These are phyloP conservation scores for Trichophaea hybrida DNA, from an alignment of 2,329 filamentous ascomycete genomes.

Conservation along the genomic window DNA sequence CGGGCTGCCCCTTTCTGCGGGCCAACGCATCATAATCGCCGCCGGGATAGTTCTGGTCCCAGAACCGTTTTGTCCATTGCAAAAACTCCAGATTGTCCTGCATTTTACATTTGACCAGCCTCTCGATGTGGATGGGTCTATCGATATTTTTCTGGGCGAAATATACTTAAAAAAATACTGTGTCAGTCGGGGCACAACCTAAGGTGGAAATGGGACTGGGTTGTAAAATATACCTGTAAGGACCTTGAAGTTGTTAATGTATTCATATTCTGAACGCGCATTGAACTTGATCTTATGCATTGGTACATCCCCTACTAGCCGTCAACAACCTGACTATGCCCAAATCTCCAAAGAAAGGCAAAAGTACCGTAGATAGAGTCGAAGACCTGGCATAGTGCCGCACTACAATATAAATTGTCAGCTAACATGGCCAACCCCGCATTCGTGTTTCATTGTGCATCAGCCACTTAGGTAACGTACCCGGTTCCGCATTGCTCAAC, in stretches of 20 bases:
- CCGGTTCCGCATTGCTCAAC: conserved; percentile 98
- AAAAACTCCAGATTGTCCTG: conserved; percentile 99
- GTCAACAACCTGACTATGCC: background rate
- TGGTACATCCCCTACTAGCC: conserved; percentile 56
- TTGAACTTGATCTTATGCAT: conserved; percentile 98
- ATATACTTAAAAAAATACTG: conserved; percentile 28
- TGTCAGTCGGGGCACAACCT: background rate
- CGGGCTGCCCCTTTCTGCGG: conserved; percentile 63
- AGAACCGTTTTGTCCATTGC: conserved; percentile 92
- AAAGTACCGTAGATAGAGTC: conserved; percentile 80
- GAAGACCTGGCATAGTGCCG: conserved; percentile 91
- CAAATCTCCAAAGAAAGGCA: background rate
- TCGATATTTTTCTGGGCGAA: conserved; percentile 82
- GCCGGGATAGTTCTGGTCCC: conserved; percentile 95
- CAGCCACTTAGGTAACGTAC: conserved; percentile 37
- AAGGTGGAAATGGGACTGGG: background rate
- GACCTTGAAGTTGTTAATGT: conserved; percentile 96
- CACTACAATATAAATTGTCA: conserved; percentile 40
- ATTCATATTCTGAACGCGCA: conserved; percentile 90
- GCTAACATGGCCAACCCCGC: conserved; percentile 1
- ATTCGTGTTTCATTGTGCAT: background rate
- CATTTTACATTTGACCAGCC: conserved; percentile 96
- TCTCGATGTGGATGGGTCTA: conserved; percentile 74
- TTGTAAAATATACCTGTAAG: conserved; percentile 57
- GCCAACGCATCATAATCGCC: conserved; percentile 88